Base-by-base conservation (phyloP, 2,329 filamentous ascomycete genomes). In the Exophiala aquamarina region DNA sequence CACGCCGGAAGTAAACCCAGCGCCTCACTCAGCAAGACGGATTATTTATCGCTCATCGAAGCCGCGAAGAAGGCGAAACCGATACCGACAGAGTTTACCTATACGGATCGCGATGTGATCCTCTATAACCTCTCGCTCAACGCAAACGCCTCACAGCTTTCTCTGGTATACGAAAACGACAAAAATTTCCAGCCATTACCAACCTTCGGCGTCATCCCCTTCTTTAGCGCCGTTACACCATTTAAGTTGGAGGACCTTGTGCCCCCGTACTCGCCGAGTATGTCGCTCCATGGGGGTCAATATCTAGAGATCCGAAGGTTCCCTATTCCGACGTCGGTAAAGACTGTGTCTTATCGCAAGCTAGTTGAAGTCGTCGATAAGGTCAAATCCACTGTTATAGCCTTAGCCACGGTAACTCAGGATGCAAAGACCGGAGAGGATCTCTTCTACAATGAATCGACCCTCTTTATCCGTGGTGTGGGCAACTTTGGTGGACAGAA, bases 281-380 rank as follows among this genome's bases (percentile, higher is more conserved):
- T 95, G 89, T 83, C 97, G 44, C 86, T 98, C 20, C 92, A 98
- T 74, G 92, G 93, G 65, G 92, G 97, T 77, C 93, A 98, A 70
- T 98, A 90, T 73, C 88, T 97, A 56, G 92, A 97, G 73, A 80
- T 97, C 63, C 83, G 84, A 66, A 89, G 91, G 70, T 94, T 84
- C 74, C 92, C 92, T 33, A 87, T 97, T 86, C 92, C 39, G 31
- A 96, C 92, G 23, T 79, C 84, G 45, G 90, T 17, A 21, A 41
- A 26, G 4, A 13, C 34, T 7, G 40, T 18, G 28, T 41, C 44
- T 6, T 36, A 43, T 17, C 32, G 43, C n/a, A 37, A 38, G 19
- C 84, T 98, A 49, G 81, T 98, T 52, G 93, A 97, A 68, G 92
- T 97, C 10, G 81, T 96, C 41, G 93, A 98, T 76, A 97, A 97